Evolutionary conservation across 1,284 basidiomycete species (phyloP), one percentile per base, ranked within the genome.

Genomic region (Ceratobasidium sp.): DNA sequence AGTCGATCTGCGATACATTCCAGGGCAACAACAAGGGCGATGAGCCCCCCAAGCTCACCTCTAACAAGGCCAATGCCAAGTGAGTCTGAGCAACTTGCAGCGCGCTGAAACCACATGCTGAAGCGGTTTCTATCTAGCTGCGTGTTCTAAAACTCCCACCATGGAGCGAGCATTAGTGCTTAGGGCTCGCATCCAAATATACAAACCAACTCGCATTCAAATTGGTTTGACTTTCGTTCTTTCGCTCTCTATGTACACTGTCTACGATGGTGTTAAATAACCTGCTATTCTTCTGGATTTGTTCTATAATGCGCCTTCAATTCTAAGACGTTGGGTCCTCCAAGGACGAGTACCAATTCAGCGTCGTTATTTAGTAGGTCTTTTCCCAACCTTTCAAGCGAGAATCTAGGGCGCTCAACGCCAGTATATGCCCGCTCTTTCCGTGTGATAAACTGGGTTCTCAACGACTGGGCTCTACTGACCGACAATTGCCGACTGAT

Each of bases 21-120:
- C 30, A 78, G 52, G 77, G 77, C n/a, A 77, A 70, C 67, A 70
- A 30, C 76, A 77, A 35, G 33, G 67, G 76, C 30, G 67, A 14
- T 27, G 76, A 70, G 55, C 76, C 76, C 16, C 44, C 52, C 41
- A 77, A 77, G 66, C 54, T 77, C 14, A 77, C 76, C 6, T 33
- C 41, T n/a, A 77, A 77, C 76, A 23, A 27, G n/a, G 38, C 76
- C 14, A 77, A 77, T 66, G 8, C 76, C 33, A 60, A 60, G 66
- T 77, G 48, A 57, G 76, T 62, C 16, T 23, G 38, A 38, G 38
- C 38, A 8, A 3, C 8, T 38, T 38, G 52, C 7, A 44, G 33
- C 1, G 35, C 16, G 2, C 41, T 59, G 35, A 23, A 30, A 4
- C 27, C 48, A 50, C 57, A 57, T 54, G 7, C 70, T 60, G 38